phyloP scores from a whole-genome alignment of 2,329 filamentous ascomycete species.

The Diaporthe humulicola region DNA sequence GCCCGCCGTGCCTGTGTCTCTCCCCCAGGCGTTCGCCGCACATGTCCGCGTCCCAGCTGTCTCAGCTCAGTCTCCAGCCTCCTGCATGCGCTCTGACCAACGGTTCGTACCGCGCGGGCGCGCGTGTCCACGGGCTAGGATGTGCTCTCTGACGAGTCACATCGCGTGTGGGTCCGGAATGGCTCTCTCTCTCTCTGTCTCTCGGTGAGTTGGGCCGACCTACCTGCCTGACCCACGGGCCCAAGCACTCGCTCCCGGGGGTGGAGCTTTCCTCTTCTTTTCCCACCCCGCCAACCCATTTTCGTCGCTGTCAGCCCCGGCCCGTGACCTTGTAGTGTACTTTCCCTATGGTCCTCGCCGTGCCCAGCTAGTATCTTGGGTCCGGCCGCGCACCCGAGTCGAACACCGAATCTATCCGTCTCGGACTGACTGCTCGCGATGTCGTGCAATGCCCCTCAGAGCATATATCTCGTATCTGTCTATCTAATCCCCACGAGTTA shows the following conservation, averaged over 20 bases:
- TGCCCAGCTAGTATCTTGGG: neutral
- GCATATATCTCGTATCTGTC: constrained; percentile 1
- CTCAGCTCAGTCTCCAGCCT: constrained; percentile 38
- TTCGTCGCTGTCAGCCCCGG: constrained; percentile 3
- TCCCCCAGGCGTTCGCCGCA: constrained; percentile 36
- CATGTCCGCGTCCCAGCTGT: constrained; percentile 29
- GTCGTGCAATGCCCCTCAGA: constrained; percentile 1
- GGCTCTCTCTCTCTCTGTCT: constrained; percentile 2
- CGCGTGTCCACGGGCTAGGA: neutral
- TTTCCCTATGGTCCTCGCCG: neutral
- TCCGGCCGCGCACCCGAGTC: neutral
- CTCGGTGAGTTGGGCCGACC: neutral
- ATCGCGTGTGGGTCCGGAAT: constrained; percentile 16
- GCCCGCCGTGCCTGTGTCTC: constrained; percentile 29
- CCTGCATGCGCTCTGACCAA: constrained; percentile 46
- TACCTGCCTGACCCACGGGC: constrained; percentile 1
- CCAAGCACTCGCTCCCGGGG: constrained; percentile 5
- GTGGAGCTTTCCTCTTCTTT: neutral
- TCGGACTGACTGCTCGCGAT: neutral
- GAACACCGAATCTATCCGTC: neutral
- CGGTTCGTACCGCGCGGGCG: constrained; percentile 29
- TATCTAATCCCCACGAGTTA: neutral
- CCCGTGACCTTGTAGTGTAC: neutral
- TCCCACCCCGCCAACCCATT: neutral
- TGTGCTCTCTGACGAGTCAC: constrained; percentile 33